Base-by-base conservation (phyloP, 257 asterid genomes). In the Lithospermum erythrorhizon region DNA sequence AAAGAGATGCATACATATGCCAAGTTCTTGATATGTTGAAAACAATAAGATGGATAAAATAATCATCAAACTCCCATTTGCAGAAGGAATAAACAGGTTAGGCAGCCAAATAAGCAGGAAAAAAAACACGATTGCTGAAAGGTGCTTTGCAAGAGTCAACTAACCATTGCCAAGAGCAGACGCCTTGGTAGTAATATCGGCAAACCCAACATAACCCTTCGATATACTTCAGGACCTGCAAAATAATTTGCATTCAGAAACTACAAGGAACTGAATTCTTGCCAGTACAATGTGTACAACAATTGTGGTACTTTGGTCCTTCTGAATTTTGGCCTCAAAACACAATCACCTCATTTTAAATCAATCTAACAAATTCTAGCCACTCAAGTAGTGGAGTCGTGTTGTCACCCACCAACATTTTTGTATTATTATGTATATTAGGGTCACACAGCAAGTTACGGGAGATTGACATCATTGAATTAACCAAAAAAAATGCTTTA, bases 121-220 rank as follows among this genome's bases (percentile, higher is more conserved):
- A 13, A 16, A 24, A 3, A n/a, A n/a, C n/a, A 41, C 1, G 10
- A 56, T 23, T 24, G 21, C 11, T 56, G 30, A 56, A 11, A 56
- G 21, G 58, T 32, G 65, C 21, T 48, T 66, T 45, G 57, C 48
- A 68, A 55, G 60, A 67, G 9, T 65, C 58, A 62, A 81, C 95
- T 61, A 72, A 93, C 97, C 98, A 93, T 70, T 70, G 90, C 98
- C 98, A 93, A 6, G 98, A 93, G 82, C 97, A 86, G 72, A 93
- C 98, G 66, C 97, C 98, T 80, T 93, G 95, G 80, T 79, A 91
- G 78, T 91, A 91, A 80, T 91, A 91, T 77, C 95, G 95, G 86
- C 94, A 86, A 79, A 88, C 89, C 98, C 98, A 91, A 68, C 98
- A 91, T 71, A 91, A 69, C 41, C 98, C 98, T 78, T 88, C 98